Base-by-base conservation (phyloP, 306 rosid species). In the Vigna hirtella region DNA sequence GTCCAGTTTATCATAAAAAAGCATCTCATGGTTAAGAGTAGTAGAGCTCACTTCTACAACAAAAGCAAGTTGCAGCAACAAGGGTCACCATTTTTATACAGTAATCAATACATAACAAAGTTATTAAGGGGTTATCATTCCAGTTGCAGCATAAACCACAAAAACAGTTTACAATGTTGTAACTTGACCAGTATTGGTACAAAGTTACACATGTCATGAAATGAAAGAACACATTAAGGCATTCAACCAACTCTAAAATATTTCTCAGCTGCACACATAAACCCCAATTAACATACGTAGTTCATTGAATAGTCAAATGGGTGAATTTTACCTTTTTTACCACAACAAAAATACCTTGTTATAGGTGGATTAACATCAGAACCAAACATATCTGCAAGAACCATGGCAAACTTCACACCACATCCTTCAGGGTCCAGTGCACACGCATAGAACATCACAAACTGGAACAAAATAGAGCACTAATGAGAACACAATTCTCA, bases 371-470 rank as follows among this genome's bases (percentile, higher is more conserved):
- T 62, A 68, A 48, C 78, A 83, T 83, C 40, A 56, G 67, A 30
- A 43, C 49, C 58, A 87, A 92, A 91, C 73, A 86, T 66, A 63
- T 88, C 91, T 2, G 67, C 77, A 68, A 93, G 99, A 73, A 18
- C 71, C 74, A 16, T 79, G 2, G 94, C 89, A 83, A 93, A 95
- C 79, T 85, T 87, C 76, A 72, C 79, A 40, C 97, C 96, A 47
- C 97, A 93, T 56, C 78, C 78, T 69, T 89, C 96, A 26, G 98
- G 97, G 84, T 92, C 96, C 78, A 92, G 84, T 70, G 96, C 84
- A 85, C 97, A 90, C 43, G 93, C 93, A 88, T 90, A 92, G 85
- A 90, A 92, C 79, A 92, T 85, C 83, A 95, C 91, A 88, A 92
- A 95, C 98, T 95, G 92, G 86, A 79, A 32, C 43, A 59, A 79